Percentiles rank a stretch among this genome's conserved stretches.
Evolutionary conservation across 2,329 filamentous ascomycete species (phyloP).

Genomic region (Corynespora cassiicola): DNA sequence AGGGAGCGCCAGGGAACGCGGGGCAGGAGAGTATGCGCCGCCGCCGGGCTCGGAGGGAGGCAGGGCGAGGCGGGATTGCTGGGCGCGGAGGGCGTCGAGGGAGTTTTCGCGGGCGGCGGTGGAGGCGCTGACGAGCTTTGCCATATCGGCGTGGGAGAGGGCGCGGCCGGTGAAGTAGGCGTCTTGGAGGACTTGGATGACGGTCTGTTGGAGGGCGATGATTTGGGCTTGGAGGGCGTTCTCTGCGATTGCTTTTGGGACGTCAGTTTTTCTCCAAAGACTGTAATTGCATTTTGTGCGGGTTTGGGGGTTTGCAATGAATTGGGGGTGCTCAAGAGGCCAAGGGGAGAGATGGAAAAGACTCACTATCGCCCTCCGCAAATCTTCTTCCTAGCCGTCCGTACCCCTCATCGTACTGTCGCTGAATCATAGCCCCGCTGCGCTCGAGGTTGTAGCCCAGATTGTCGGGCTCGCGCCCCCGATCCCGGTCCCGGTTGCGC

Average conservation of each 20-base stretch:
- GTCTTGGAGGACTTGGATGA: slow-evolving; percentile 52
- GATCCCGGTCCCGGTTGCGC: slow-evolving; percentile 7
- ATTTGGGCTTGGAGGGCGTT: slow-evolving; percentile 52
- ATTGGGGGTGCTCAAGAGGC: background rate
- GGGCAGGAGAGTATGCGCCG: slow-evolving; percentile 19
- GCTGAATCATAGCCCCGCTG: slow-evolving; percentile 42
- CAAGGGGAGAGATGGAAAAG: background rate
- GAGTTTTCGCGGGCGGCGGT: slow-evolving; percentile 50
- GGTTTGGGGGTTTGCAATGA: no score
- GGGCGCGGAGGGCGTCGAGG: slow-evolving; percentile 44
- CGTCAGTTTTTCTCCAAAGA: slow-evolving; percentile 5
- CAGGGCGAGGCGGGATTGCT: slow-evolving; percentile 38
- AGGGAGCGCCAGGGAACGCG: slow-evolving; percentile 26
- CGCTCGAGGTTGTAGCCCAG: slow-evolving; percentile 38
- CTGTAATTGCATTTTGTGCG: no score
- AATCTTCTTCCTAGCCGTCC: slow-evolving; percentile 44
- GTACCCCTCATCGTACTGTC: slow-evolving; percentile 46
- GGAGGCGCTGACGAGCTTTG: slow-evolving; percentile 48
- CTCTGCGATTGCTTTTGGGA: slow-evolving; percentile 47
- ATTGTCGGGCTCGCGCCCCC: slow-evolving; percentile 32
- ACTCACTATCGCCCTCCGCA: slow-evolving; percentile 48
- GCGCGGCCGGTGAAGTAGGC: slow-evolving; percentile 49
- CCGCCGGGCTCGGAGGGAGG: slow-evolving; percentile 1
- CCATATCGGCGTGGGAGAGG: slow-evolving; percentile 46
- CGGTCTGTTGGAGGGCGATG: slow-evolving; percentile 51